phyloP scores from a whole-genome alignment of 2,329 filamentous ascomycete species.

The Xylariaceae sp. region DNA sequence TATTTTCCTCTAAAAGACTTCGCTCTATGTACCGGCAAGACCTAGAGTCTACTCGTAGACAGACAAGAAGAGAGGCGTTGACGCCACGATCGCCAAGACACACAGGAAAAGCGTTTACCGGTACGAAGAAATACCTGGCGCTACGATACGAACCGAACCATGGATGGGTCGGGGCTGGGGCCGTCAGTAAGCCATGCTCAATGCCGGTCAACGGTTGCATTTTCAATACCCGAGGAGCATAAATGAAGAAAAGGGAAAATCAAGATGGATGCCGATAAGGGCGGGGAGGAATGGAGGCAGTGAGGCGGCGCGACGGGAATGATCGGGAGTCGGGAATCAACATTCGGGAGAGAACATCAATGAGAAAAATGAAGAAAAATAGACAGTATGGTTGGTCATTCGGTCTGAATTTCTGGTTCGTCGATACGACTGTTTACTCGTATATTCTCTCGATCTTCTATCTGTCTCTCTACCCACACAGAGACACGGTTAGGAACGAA shows the following conservation, averaged over 20 bases:
- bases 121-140: neutral
- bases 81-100: slow-evolving; percentile 13
- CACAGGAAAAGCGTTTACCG: neutral
- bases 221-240: neutral
- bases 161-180: neutral
- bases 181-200: neutral
- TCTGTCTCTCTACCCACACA: too few relatives aligned
- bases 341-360: too few relatives aligned
- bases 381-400: too few relatives aligned
- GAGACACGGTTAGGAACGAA: too few relatives aligned
- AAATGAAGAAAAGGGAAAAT: neutral
- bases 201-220: slow-evolving; percentile 13
- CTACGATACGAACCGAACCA: neutral
- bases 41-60: too few relatives aligned
- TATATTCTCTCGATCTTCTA: too few relatives aligned
- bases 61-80: neutral
- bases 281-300: neutral
- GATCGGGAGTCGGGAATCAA: too few relatives aligned
- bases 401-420: too few relatives aligned
- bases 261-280: neutral
- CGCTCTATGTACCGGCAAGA: neutral
- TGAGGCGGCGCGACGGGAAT: too few relatives aligned
- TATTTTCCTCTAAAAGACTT: neutral
- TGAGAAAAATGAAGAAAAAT: too few relatives aligned
- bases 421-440: too few relatives aligned